phyloP scores from a whole-genome alignment of 768 basidiomycete genomes.

The Podaxis rugospora region DNA sequence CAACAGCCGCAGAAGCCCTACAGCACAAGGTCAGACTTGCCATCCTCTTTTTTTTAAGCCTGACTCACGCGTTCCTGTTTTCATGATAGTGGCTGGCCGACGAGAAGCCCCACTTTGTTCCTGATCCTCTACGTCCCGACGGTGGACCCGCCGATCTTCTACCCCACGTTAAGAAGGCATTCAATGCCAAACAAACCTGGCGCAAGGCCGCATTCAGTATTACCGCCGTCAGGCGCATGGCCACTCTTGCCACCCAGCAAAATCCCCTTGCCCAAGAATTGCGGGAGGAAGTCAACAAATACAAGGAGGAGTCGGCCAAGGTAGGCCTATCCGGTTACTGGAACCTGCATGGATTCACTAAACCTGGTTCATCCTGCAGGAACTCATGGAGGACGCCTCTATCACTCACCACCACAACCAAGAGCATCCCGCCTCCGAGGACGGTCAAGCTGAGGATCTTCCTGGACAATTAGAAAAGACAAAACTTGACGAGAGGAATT shows the following conservation, averaged over 20 bases:
- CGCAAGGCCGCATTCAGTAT: constrained; percentile 84
- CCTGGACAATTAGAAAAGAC: neutral
- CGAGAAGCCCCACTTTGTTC: constrained; percentile 65
- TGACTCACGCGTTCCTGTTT: neutral
- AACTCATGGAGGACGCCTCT: constrained; percentile 13
- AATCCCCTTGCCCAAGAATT: constrained; percentile 44
- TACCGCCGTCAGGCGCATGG: constrained; percentile 81
- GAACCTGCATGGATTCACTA: neutral
- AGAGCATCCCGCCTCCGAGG: neutral
- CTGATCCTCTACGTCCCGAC: constrained; percentile 45
- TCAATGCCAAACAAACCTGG: constrained; percentile 88
- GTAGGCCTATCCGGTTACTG: constrained; percentile 17
- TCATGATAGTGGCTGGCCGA: constrained; percentile 67
- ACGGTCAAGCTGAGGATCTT: neutral
- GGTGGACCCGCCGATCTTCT: constrained; percentile 74
- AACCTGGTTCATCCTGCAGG: neutral
- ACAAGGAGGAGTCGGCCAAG: constrained; percentile 78
- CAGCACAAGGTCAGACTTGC: constrained; percentile 50
- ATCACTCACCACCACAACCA: constrained; percentile 13
- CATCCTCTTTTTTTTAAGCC: neutral
- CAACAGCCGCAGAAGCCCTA: constrained; percentile 72
- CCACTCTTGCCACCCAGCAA: constrained; percentile 44
- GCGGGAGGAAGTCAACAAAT: constrained; percentile 54
- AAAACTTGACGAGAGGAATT: constrained; percentile 2
- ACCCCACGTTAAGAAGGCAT: constrained; percentile 85